Base-by-base conservation (phyloP, 306 rosid genomes). In the Vigna hirtella region DNA sequence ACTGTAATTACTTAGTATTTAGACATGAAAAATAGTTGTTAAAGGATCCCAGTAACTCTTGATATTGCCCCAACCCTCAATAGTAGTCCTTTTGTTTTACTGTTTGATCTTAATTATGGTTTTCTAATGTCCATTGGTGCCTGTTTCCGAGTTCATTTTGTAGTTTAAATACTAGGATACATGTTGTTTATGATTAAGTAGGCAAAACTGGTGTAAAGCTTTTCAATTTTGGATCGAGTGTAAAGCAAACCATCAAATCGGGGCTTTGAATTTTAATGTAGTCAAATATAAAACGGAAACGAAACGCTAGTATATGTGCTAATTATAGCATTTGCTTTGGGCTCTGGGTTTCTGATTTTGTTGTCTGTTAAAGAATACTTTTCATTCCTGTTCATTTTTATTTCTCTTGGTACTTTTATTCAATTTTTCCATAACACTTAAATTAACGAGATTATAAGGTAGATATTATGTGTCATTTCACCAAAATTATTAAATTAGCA, bases 1-100 rank as follows among this genome's bases (percentile, higher is more conserved):
- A 66, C 73, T 82, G 88, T 84, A 84, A 82, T 87, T 84, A 84
- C 59, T 45, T 74, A 40, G 73, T 79, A 72, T 65, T 47, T 17
- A 78, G 84, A 67, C 70, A 52, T 78, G 78, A 69, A 42, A 61
- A 62, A 47, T 32, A 50, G 83, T 45, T 58, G 82, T 66, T 20
- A 14, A 80, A 67, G 52, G 81, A 69, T 69, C 70, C 20, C 47
- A 62, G 76, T 34, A 53, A 72, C 64, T 59, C 40, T 43, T 77
- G 32, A 9, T 59, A 26, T 5, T 24, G 11, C 58, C 51, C 15
- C 40, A 7, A 22, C 8, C 45, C 8, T 14, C 36, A 7, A 47
- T 68, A 62, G 38, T 68, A 62, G 38, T 73, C 48, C 65, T 42
- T 51, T 17, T 11, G 18, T 71, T 64, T 72, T 22, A 10, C 20